Percentiles rank a stretch among this genome's conserved stretches.
These are phyloP conservation scores for Suaeda aralocaspica DNA, from an alignment of 148 eudicot genomes.

Conservation along the genomic window DNA sequence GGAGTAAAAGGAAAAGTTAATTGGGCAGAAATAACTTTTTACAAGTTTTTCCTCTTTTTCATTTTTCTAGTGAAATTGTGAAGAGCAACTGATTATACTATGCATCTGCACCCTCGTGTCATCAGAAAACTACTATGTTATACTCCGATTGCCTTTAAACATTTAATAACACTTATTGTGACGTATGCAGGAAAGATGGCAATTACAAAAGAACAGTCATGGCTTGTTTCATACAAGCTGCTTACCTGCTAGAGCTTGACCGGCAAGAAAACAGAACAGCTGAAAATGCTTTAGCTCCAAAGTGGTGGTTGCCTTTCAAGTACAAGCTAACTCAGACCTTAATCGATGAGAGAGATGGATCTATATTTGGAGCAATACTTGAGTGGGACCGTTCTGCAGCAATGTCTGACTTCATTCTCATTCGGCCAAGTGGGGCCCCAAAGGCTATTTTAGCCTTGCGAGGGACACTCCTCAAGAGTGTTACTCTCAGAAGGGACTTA, in stretches of 20 bases:
- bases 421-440: constrained; percentile 86
- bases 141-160: too few relatives aligned
- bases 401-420: constrained; percentile 55
- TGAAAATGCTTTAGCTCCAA: constrained; percentile 65
- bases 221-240: constrained; percentile 96
- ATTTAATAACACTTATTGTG: background rate
- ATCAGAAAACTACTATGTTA: background rate
- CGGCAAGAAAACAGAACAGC: constrained; percentile 72
- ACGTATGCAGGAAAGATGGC: constrained; percentile 62
- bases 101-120: background rate
- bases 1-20: too few relatives aligned
- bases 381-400: constrained; percentile 91
- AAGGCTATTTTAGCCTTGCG: constrained; percentile 69
- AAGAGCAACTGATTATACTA: too few relatives aligned
- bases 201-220: constrained; percentile 89
- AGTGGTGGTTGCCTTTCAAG: constrained; percentile 87
- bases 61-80: background rate
- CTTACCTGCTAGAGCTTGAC: constrained; percentile 79
- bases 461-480: constrained; percentile 71
- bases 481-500: constrained; percentile 66
- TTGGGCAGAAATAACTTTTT: too few relatives aligned
- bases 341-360: constrained; percentile 71
- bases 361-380: constrained; percentile 73
- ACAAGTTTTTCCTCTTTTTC: background rate
- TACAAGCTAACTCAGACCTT: constrained; percentile 68